Evolutionary conservation across 345 rosid genomes (phyloP).

Genomic region (Nasturtium officinale): DNA sequence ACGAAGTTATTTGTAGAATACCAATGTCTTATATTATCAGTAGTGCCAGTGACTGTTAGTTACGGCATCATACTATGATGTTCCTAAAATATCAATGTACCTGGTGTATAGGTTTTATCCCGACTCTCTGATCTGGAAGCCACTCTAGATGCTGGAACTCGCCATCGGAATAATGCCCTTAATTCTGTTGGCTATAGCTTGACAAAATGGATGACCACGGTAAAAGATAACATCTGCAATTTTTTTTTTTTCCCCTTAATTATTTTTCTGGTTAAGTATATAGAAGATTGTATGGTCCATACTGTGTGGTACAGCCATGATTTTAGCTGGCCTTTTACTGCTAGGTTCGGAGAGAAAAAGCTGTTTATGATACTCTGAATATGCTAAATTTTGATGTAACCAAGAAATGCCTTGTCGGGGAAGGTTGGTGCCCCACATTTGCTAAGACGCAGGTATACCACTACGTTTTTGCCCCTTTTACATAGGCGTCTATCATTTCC

Average conservation of each 20-base stretch:
- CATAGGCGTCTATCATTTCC: slow-evolving; percentile 11
- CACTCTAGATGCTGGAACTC: slow-evolving; percentile 86
- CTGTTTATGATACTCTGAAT: slow-evolving; percentile 84
- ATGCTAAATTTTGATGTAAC: slow-evolving; percentile 98
- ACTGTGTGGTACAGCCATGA: slow-evolving; percentile 23
- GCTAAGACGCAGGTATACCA: slow-evolving; percentile 76
- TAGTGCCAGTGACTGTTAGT: slow-evolving; percentile 19
- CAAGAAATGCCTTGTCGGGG: slow-evolving; percentile 97
- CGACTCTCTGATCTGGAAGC: slow-evolving; percentile 93
- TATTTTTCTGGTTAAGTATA: slow-evolving; percentile 10
- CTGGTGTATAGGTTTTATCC: slow-evolving; percentile 64
- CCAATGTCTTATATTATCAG: slow-evolving; percentile 22
- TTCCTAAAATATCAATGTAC: slow-evolving; percentile 21
- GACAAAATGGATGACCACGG: slow-evolving; percentile 81
- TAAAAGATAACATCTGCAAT: slow-evolving; percentile 38
- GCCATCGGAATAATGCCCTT: slow-evolving; percentile 77
- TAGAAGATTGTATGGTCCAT: slow-evolving; percentile 12
- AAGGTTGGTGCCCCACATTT: slow-evolving; percentile 97
- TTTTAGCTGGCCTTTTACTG: slow-evolving; percentile 31
- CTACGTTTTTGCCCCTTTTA: slow-evolving; percentile 14
- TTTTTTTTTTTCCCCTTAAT: background rate
- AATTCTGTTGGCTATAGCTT: slow-evolving; percentile 68
- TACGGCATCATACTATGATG: slow-evolving; percentile 8
- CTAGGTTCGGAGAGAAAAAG: slow-evolving; percentile 90
- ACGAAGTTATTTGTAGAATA: slow-evolving; percentile 1